These are phyloP conservation scores for Solanum chmielewskii DNA, from an alignment of 257 asterid species.

Conservation along the genomic window DNA sequence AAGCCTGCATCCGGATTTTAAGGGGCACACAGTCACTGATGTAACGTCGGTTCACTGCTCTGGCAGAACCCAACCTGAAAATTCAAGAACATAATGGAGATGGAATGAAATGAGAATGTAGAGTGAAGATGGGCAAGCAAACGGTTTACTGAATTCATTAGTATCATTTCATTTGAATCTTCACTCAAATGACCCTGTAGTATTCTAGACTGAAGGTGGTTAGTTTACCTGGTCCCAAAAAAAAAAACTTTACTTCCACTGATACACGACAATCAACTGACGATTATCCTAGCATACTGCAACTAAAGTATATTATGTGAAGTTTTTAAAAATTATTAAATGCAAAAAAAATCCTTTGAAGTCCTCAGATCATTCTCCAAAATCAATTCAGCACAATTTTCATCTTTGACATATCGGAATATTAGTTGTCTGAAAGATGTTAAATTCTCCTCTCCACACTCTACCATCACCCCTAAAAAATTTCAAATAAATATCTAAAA, in stretches of 20 bases:
- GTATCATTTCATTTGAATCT: background rate
- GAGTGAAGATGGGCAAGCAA: background rate
- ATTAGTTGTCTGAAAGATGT: background rate
- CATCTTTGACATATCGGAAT: background rate
- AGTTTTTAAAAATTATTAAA: background rate
- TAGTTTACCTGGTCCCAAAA: background rate
- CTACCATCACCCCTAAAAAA: background rate
- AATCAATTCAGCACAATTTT: background rate
- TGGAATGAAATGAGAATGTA: background rate
- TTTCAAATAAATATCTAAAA: background rate
- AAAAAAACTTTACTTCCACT: background rate
- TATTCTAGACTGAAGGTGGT: background rate
- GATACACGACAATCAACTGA: background rate
- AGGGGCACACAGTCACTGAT: slow-evolving; percentile 97
- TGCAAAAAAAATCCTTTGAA: background rate
- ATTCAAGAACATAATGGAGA: slow-evolving; percentile 1
- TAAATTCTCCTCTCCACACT: background rate
- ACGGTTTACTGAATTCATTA: background rate
- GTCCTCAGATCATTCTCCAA: background rate
- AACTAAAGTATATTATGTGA: background rate
- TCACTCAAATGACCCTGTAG: background rate
- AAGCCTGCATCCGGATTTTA: slow-evolving; percentile 86
- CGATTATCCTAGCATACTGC: background rate
- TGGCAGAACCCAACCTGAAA: slow-evolving; percentile 91
- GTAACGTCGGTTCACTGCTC: slow-evolving; percentile 95